These are phyloP conservation scores for Stentor roeselii DNA, from an alignment of 73 alveolate species.

Conservation along the genomic window DNA sequence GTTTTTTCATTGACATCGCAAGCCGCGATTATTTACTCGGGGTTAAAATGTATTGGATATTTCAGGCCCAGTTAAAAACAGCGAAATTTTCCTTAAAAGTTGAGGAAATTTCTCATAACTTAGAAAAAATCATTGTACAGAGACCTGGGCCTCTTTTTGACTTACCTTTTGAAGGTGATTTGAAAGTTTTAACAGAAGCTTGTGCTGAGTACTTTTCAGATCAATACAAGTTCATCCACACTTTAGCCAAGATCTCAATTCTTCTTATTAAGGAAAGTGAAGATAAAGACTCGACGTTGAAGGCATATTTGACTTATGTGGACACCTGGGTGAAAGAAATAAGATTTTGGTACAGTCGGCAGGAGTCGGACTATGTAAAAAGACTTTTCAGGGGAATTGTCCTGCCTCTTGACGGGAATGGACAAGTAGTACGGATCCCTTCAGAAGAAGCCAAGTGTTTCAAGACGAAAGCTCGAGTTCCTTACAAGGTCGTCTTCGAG, in stretches of 20 bases:
- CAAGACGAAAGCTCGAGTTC: slow-evolving; percentile 86
- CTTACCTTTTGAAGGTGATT: slow-evolving; percentile 31
- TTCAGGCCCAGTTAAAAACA: not conserved
- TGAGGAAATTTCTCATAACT: not conserved
- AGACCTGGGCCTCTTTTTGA: slow-evolving; percentile 14
- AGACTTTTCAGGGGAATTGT: slow-evolving; percentile 51
- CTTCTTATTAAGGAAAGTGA: slow-evolving; percentile 43
- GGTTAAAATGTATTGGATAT: slow-evolving; percentile 30
- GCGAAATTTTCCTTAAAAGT: not conserved
- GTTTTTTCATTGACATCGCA: slow-evolving; percentile 42
- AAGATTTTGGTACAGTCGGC: slow-evolving; percentile 29
- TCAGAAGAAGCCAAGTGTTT: slow-evolving; percentile 70
- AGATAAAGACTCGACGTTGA: slow-evolving; percentile 40
- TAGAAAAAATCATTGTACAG: slow-evolving; percentile 14
- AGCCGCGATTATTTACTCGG: slow-evolving; percentile 39
- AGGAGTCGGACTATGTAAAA: slow-evolving; percentile 31
- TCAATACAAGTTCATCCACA: slow-evolving; percentile 55
- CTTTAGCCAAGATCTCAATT: slow-evolving; percentile 38
- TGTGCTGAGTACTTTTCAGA: slow-evolving; percentile 41
- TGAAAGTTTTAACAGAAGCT: slow-evolving; percentile 27
- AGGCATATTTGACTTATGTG: slow-evolving; percentile 33
- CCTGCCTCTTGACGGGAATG: slow-evolving; percentile 54
- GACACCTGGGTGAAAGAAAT: slow-evolving; percentile 48
- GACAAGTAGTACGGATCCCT: slow-evolving; percentile 62
- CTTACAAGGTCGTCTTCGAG: slow-evolving; percentile 64